These are phyloP conservation scores for Torrubiellomyces zombiae DNA, from an alignment of 2,329 filamentous ascomycete species.

Conservation along the genomic window DNA sequence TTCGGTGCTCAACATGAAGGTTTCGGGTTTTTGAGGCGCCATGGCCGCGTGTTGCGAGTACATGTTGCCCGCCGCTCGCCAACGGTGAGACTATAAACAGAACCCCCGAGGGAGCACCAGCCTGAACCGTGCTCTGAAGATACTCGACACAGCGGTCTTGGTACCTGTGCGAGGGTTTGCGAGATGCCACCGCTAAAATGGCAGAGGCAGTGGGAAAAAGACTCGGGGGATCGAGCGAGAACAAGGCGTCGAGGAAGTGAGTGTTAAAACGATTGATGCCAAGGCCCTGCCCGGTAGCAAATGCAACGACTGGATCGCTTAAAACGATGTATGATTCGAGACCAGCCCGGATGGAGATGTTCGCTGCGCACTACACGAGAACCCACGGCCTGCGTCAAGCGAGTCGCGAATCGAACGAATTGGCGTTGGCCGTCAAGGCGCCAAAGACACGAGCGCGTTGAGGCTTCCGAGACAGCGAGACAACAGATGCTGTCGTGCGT, in stretches of 20 bases:
- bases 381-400: constrained; percentile 29
- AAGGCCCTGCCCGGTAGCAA: constrained; percentile 19
- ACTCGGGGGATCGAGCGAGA: neutral
- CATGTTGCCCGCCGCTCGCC: constrained; percentile 33
- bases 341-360: constrained; percentile 26
- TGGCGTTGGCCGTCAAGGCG: constrained; percentile 24
- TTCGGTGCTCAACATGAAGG: constrained; percentile 94
- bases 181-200: no score
- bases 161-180: no score
- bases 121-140: neutral
- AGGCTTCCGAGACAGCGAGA: no score
- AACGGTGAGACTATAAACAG: constrained; percentile 1
- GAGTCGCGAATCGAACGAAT: constrained; percentile 16
- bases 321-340: constrained; percentile 22
- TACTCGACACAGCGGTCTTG: constrained; percentile 1
- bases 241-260: neutral
- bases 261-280: neutral
- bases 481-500: no score
- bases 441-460: constrained; percentile 3
- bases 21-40: constrained; percentile 93
- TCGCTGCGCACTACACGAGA: constrained; percentile 11
- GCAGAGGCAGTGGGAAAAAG: neutral
- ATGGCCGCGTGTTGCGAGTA: constrained; percentile 74
- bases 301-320: constrained; percentile 1
- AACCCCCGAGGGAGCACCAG: neutral